Percentiles rank a stretch among this genome's conserved stretches.
phyloP scores from a whole-genome alignment of 2,329 filamentous ascomycete genomes.

The Hypoxylon sp. region DNA sequence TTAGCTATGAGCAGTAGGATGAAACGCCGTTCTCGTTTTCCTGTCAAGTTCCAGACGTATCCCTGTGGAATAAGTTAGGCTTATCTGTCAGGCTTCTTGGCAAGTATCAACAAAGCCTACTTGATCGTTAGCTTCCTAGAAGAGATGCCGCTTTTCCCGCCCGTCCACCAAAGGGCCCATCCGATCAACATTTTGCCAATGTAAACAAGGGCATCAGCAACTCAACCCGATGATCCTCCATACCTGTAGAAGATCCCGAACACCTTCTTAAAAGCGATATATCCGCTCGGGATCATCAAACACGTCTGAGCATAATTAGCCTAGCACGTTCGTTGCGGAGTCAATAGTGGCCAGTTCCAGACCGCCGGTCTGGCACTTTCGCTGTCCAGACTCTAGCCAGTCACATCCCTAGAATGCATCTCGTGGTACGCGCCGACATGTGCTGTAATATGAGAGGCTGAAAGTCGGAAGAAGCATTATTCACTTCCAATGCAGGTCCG shows the following conservation, averaged over 20 bases:
- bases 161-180: slow-evolving; percentile 26
- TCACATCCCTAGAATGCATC: slow-evolving; percentile 23
- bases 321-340: slow-evolving; percentile 10
- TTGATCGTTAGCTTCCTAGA: slow-evolving; percentile 27
- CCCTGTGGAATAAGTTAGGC: slow-evolving; percentile 29
- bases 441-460: slow-evolving; percentile 4
- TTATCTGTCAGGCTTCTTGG: slow-evolving; percentile 22
- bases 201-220: slow-evolving; percentile 17
- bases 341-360: slow-evolving; percentile 12
- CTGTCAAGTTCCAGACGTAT: slow-evolving; percentile 33
- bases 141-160: slow-evolving; percentile 40
- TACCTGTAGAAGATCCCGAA: slow-evolving; percentile 39
- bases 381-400: slow-evolving; percentile 21
- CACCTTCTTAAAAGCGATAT: slow-evolving; percentile 27
- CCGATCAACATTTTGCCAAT: slow-evolving; percentile 29
- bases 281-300: slow-evolving; percentile 38
- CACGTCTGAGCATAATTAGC: slow-evolving; percentile 28
- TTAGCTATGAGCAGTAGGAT: slow-evolving; percentile 36
- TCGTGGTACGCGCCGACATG: slow-evolving; percentile 23
- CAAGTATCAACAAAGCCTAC: slow-evolving; percentile 33
- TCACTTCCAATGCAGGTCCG: slow-evolving; percentile 71
- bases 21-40: slow-evolving; percentile 46
- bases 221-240: slow-evolving; percentile 35
- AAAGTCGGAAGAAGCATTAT: slow-evolving; percentile 19
- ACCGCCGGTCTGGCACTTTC: slow-evolving; percentile 28